Evolutionary conservation across 2,329 filamentous ascomycete genomes (phyloP).

Genomic region (Botrytis elliptica): DNA sequence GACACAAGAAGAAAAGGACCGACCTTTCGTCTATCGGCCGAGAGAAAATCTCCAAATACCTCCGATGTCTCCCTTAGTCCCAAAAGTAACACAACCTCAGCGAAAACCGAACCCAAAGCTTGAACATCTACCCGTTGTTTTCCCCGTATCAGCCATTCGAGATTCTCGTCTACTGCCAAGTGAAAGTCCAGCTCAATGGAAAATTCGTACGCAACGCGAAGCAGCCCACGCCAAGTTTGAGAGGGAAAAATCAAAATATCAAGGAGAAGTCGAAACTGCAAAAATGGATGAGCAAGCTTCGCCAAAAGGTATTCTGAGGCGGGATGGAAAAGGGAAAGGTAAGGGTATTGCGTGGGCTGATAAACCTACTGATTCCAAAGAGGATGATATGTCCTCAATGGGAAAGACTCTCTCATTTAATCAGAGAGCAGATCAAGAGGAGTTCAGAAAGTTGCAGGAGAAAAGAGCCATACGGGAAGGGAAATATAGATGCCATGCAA

Average conservation of each 20-base stretch:
- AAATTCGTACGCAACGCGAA: not conserved
- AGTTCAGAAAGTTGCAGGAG: not conserved
- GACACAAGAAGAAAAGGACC: not conserved
- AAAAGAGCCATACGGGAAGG: not conserved
- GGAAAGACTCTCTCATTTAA: not conserved
- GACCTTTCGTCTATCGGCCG: not conserved
- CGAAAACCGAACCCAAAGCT: not conserved
- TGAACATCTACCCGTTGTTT: not conserved
- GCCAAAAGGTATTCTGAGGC: not conserved
- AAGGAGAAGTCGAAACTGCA: not conserved
- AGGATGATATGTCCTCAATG: not conserved
- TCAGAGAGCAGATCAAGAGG: slow-evolving; percentile 8
- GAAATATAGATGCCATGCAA: not conserved
- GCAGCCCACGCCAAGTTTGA: not conserved
- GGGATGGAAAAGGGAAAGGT: not conserved
- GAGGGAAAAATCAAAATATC: not conserved
- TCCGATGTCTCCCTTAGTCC: not conserved
- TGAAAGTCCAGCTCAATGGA: slow-evolving; percentile 6
- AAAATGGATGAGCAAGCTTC: not conserved
- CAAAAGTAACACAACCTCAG: not conserved
- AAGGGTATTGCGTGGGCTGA: slow-evolving; percentile 2
- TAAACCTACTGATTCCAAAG: not conserved
- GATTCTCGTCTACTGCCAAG: not conserved
- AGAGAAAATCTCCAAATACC: not conserved
- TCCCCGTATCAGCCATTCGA: not conserved